Evolutionary conservation across 2,329 filamentous ascomycete species (phyloP).

Genomic region (Amauroascus verrucosus): DNA sequence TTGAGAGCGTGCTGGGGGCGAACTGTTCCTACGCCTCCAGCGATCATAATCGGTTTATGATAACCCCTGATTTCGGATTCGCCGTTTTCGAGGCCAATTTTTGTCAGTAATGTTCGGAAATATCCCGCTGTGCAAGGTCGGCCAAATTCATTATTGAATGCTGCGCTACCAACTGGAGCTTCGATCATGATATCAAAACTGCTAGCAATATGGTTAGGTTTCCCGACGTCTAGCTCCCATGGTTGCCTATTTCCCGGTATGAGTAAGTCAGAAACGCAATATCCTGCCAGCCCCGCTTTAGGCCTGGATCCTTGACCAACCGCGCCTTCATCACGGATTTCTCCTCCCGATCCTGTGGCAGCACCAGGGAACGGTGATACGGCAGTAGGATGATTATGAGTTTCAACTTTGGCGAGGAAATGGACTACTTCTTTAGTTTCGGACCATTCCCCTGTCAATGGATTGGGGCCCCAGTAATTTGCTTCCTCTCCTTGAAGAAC

Average conservation of each 20-base stretch:
- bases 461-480: slow-evolving; percentile 78
- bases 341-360: slow-evolving; percentile 87
- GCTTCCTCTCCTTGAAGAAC: slow-evolving; percentile 65
- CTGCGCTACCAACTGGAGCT: slow-evolving; percentile 85
- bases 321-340: slow-evolving; percentile 90
- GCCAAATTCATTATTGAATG: slow-evolving; percentile 97
- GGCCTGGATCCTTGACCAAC: slow-evolving; percentile 87
- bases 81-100: slow-evolving; percentile 51
- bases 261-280: slow-evolving; percentile 86
- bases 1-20: slow-evolving; percentile 86
- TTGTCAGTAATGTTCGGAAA: slow-evolving; percentile 78
- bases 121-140: slow-evolving; percentile 79
- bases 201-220: slow-evolving; percentile 83
- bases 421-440: slow-evolving; percentile 78
- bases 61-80: slow-evolving; percentile 72
- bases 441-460: slow-evolving; percentile 76
- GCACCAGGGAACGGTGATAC: slow-evolving; percentile 90
- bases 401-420: slow-evolving; percentile 89
- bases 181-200: slow-evolving; percentile 96
- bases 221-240: slow-evolving; percentile 87
- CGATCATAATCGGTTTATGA: slow-evolving; percentile 98
- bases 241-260: slow-evolving; percentile 74
- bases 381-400: slow-evolving; percentile 93
- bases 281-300: slow-evolving; percentile 84
- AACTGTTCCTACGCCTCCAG: slow-evolving; percentile 87